These are phyloP conservation scores for Calocybe cyanea DNA, from an alignment of 768 basidiomycete genomes.

Conservation along the genomic window DNA sequence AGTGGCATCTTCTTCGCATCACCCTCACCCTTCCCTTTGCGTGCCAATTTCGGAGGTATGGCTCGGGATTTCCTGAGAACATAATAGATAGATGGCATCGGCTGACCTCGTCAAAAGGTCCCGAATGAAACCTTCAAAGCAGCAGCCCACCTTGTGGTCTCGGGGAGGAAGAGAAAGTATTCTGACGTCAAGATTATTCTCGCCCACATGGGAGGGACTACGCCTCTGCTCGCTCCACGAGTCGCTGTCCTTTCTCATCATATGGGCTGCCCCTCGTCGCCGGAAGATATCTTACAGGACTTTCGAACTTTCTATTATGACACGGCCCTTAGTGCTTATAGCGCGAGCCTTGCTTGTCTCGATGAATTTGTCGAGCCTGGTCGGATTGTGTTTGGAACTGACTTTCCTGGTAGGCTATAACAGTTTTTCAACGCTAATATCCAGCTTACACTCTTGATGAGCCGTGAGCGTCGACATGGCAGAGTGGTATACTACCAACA, in stretches of 20 bases:
- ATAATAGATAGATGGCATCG: slow-evolving; percentile 4
- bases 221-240: slow-evolving; percentile 60
- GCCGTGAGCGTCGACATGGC: slow-evolving; percentile 56
- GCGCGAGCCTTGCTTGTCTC: slow-evolving; percentile 46
- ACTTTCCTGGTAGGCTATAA: slow-evolving; percentile 61
- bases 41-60: slow-evolving; percentile 66
- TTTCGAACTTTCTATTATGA: slow-evolving; percentile 75
- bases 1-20: slow-evolving; percentile 58
- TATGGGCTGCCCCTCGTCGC: slow-evolving; percentile 65
- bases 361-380: slow-evolving; percentile 46
- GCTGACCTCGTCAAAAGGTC: slow-evolving; percentile 40
- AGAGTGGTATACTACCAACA: slow-evolving; percentile 57
- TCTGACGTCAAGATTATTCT: slow-evolving; percentile 60
- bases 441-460: slow-evolving; percentile 21
- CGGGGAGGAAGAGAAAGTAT: slow-evolving; percentile 62
- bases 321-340: slow-evolving; percentile 61
- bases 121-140: slow-evolving; percentile 84
- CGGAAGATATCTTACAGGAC: slow-evolving; percentile 64
- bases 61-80: background rate
- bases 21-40: slow-evolving; percentile 61
- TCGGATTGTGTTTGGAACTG: slow-evolving; percentile 66
- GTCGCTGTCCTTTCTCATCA: slow-evolving; percentile 64
- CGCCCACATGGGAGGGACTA: slow-evolving; percentile 72
- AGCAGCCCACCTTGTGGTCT: slow-evolving; percentile 72
- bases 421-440: background rate